Evolutionary conservation across 2,329 filamentous ascomycete genomes (phyloP), one percentile per base, ranked within the genome.

Genomic region (Chaetomiaceae sp.): DNA sequence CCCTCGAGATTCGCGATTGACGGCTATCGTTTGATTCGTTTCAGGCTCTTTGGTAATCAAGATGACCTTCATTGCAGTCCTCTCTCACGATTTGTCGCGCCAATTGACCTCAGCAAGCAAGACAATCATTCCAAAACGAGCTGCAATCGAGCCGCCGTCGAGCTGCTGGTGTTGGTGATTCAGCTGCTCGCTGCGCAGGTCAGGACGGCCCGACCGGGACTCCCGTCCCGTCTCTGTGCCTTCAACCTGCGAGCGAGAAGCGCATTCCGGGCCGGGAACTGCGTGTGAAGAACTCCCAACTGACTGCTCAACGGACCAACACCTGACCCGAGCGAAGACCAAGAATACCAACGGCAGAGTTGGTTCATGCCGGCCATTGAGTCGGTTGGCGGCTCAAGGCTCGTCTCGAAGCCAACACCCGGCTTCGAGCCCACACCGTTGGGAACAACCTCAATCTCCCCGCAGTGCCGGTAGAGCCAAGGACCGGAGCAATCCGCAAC

Each of bases 281-380:
- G 51, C 33, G 25, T 33, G 5, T 22, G 40, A 34, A 19, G n/a
- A 7, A 17, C 29, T n/a, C 31, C 53, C 38, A 47, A 47, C n/a
- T n/a, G 25, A 42, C 22, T 42, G 44, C 38, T 33, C 53, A 43
- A 12, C 29, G 36, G 27, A 31, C 47, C 53, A 55, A 55, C 47
- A 46, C 46, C 46, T 23, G 23, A 8, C 47, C 36, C 20, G 38
- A 7, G 8, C 8, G 4, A 11, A 31, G 27, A 4, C 9, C 3
- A 4, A 31, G 4, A 40, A 12, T 31, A 12, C 27, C 27, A 9
- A 31, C 27, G 27, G 27, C 27, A 11, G 8, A 27, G 25, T 31
- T 12, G 22, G 37, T 4, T 20, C 6, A 11, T 12, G n/a, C 20
- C 22, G 37, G 37, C 22, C 17, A 39, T 22, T 19, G 34, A 20